Conservation (phyloP, 2,329 filamentous ascomycete species). For the Epichloe aotearoae region DNA sequence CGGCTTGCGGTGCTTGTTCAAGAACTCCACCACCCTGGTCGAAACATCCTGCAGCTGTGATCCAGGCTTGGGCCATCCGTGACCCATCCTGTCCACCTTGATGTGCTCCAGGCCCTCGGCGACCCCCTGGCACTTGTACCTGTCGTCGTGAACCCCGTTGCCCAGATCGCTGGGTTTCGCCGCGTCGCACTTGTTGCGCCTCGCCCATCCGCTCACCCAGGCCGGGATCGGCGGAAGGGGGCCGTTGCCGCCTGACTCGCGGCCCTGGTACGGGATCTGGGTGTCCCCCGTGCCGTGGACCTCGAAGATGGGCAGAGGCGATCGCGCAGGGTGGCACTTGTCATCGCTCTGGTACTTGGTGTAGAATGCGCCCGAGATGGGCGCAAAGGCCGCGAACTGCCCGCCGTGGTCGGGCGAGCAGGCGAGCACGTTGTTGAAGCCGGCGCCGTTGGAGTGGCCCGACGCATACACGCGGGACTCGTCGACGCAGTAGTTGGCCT, state of each 20-base stretch:
- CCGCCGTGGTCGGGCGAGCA: constrained; percentile 23
- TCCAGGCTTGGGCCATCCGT: constrained; percentile 7
- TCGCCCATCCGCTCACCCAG: constrained; percentile 26
- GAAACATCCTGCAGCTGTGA: constrained; percentile 4
- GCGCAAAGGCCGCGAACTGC: constrained; percentile 28
- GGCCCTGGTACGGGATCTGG: constrained; percentile 30
- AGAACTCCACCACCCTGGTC: constrained; percentile 4
- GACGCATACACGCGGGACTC: constrained; percentile 27
- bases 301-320: constrained; percentile 33
- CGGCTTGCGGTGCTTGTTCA: constrained; percentile 4
- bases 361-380: constrained; percentile 29
- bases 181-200: constrained; percentile 10
- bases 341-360: constrained; percentile 16
- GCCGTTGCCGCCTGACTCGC: constrained; percentile 23
- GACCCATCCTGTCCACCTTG: constrained; percentile 8
- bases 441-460: constrained; percentile 31
- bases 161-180: constrained; percentile 1
- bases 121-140: constrained; percentile 8
- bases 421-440: constrained; percentile 28
- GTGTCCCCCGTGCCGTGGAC: constrained; percentile 36
- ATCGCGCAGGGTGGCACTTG: constrained; percentile 21
- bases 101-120: constrained; percentile 9
- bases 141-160: constrained; percentile 7
- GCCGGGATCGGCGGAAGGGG: constrained; percentile 30
- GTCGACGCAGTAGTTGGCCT: constrained; percentile 26